A percentile compares a stretch with the other conserved stretches of the same genome.
Evolutionary conservation across 495 filamentous ascomycete genomes (phyloP).

Genomic region (Aspergillus bridgeri): DNA sequence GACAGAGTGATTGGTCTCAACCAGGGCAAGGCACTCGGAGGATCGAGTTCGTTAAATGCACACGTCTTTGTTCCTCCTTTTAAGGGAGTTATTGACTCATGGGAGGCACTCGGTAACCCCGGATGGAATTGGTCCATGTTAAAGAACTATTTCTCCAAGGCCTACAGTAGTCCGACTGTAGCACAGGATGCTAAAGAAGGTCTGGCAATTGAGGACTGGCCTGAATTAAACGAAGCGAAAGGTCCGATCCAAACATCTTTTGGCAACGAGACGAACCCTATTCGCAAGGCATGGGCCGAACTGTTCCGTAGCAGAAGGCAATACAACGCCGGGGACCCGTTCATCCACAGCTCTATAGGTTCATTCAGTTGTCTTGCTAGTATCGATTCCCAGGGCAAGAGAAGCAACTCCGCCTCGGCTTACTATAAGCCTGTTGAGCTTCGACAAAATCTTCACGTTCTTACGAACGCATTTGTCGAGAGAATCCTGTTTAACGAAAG

Average conservation of each 20-base stretch:
- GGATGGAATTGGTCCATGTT: slow-evolving; percentile 9
- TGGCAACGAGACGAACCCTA: slow-evolving; percentile 4
- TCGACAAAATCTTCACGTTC: slow-evolving; percentile 7
- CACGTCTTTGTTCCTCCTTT: slow-evolving; percentile 9
- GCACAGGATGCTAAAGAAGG: slow-evolving; percentile 5
- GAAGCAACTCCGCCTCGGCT: slow-evolving; percentile 7
- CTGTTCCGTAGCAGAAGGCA: slow-evolving; percentile 6
- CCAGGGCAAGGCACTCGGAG: slow-evolving; percentile 6
- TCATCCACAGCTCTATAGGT: slow-evolving; percentile 4
- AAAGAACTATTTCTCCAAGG: slow-evolving; percentile 6
- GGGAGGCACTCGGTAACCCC: slow-evolving; percentile 6
- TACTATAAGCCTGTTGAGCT: slow-evolving; percentile 7
- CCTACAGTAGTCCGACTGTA: slow-evolving; percentile 5
- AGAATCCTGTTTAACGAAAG: slow-evolving; percentile 7
- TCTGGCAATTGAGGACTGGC: slow-evolving; percentile 5
- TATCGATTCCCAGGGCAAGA: slow-evolving; percentile 3
- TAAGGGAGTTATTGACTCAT: slow-evolving; percentile 4
- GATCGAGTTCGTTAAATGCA: slow-evolving; percentile 6
- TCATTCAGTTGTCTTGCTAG: slow-evolving; percentile 7
- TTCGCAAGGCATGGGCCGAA: slow-evolving; percentile 7
- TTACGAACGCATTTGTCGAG: slow-evolving; percentile 7
- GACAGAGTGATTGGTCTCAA: slow-evolving; percentile 5
- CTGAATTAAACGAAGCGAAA: slow-evolving; percentile 6
- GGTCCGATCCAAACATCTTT: slow-evolving; percentile 8
- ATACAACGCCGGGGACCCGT: slow-evolving; percentile 3